Evolutionary conservation across 202 grass and related monocot species (phyloP).

Genomic region (Tripidium arundinaceum): DNA sequence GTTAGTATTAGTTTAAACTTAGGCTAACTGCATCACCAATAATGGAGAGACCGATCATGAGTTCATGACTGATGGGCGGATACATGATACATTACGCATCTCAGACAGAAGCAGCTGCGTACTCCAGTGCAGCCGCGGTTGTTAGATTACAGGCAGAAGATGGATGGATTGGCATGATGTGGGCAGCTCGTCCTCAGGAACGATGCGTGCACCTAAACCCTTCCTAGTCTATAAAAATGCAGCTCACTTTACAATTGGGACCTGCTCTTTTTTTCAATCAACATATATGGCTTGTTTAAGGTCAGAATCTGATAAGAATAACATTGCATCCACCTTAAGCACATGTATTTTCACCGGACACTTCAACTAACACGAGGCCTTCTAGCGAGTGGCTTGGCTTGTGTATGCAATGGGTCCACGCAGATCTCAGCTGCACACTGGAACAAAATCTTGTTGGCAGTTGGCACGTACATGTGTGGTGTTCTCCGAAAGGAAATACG

Average conservation of each 20-base stretch:
- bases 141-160: conserved; percentile 12
- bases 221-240: not conserved
- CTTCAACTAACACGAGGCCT: conserved; percentile 24
- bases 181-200: not conserved
- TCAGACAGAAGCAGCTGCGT: too few relatives aligned
- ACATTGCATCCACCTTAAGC: not conserved
- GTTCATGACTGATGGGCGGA: too few relatives aligned
- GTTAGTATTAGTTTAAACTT: too few relatives aligned
- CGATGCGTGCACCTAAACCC: conserved; percentile 2
- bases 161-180: not conserved
- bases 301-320: conserved; percentile 3
- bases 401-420: not conserved
- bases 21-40: not conserved
- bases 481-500: not conserved
- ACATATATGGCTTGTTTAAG: not conserved
- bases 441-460: not conserved
- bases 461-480: not conserved
- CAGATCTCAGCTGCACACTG: conserved; percentile 17
- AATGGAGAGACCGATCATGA: not conserved
- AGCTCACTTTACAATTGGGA: conserved; percentile 1
- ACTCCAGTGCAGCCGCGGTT: conserved; percentile 8
- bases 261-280: not conserved
- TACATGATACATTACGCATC: too few relatives aligned
- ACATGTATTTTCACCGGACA: conserved; percentile 5
- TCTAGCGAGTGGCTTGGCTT: not conserved